Evolutionary conservation across 805 yeast genomes (phyloP).

Genomic region (Debaryomyces hansenii): DNA sequence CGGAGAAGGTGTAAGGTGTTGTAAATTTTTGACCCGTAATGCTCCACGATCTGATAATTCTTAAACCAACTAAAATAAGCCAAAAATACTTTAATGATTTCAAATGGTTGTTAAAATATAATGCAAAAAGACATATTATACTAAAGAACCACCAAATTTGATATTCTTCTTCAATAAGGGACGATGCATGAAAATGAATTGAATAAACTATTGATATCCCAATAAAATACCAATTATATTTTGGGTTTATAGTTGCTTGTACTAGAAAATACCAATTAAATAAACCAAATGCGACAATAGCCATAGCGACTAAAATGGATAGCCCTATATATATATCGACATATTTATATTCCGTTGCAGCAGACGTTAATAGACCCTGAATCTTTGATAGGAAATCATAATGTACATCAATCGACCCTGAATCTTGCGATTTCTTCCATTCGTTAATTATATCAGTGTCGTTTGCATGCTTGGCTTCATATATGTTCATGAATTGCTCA

Average conservation of each 20-base stretch:
- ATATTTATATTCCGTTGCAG: slow-evolving; percentile 75
- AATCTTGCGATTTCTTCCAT: slow-evolving; percentile 12
- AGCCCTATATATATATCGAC: slow-evolving; percentile 41
- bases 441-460: slow-evolving; percentile 5
- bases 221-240: slow-evolving; percentile 14
- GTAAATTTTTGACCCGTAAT: slow-evolving; percentile 84
- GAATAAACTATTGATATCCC: slow-evolving; percentile 48
- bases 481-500: slow-evolving; percentile 51
- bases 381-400: slow-evolving; percentile 41
- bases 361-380: slow-evolving; percentile 51
- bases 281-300: slow-evolving; percentile 23
- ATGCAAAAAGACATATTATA: slow-evolving; percentile 11
- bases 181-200: slow-evolving; percentile 77
- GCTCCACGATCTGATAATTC: slow-evolving; percentile 80
- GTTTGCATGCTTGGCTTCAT: slow-evolving; percentile 38
- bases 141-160: slow-evolving; percentile 83
- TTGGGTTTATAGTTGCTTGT: slow-evolving; percentile 6
- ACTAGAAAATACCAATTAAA: neutral
- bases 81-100: slow-evolving; percentile 3
- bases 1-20: slow-evolving; percentile 36
- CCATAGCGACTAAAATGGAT: slow-evolving; percentile 23
- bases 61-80: slow-evolving; percentile 34
- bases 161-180: slow-evolving; percentile 90
- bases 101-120: slow-evolving; percentile 8
- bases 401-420: slow-evolving; percentile 7